Percentiles rank a stretch among this genome's conserved stretches.
Evolutionary conservation across 345 rosid genomes (phyloP).

Genomic region (Hypericum androsaemum): DNA sequence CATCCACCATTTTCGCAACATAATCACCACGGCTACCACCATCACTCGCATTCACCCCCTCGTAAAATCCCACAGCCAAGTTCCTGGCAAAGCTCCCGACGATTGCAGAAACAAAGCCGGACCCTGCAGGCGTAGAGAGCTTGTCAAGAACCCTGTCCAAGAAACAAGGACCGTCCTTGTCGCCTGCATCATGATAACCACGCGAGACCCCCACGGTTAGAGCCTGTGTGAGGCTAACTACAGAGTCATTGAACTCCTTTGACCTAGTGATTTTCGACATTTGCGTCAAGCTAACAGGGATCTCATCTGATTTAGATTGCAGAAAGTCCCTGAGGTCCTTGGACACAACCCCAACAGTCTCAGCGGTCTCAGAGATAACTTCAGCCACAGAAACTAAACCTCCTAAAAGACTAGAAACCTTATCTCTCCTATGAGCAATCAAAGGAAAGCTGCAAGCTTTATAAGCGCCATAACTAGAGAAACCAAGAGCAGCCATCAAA

Average conservation of each 20-base stretch:
- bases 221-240: slow-evolving; percentile 41
- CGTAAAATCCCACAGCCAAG: slow-evolving; percentile 40
- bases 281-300: slow-evolving; percentile 64
- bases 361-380: slow-evolving; percentile 53
- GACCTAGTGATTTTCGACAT: slow-evolving; percentile 50
- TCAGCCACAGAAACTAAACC: slow-evolving; percentile 46
- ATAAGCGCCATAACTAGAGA: slow-evolving; percentile 43
- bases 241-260: slow-evolving; percentile 39
- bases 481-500: slow-evolving; percentile 26
- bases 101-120: slow-evolving; percentile 65
- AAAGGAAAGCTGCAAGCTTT: slow-evolving; percentile 57
- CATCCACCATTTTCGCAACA: slow-evolving; percentile 29
- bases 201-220: slow-evolving; percentile 38
- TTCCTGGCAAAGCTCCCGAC: slow-evolving; percentile 80
- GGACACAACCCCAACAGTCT: slow-evolving; percentile 33
- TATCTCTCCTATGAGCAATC: slow-evolving; percentile 34
- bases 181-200: slow-evolving; percentile 26
- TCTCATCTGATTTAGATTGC: slow-evolving; percentile 55
- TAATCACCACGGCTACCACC: slow-evolving; percentile 10
- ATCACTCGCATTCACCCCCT: slow-evolving; percentile 7
- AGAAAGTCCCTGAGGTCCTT: slow-evolving; percentile 48
- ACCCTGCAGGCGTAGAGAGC: slow-evolving; percentile 51
- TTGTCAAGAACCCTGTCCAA: slow-evolving; percentile 48
- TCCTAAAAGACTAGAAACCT: slow-evolving; percentile 38
- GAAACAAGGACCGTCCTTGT: slow-evolving; percentile 26